phyloP scores from a whole-genome alignment of 179 eudicot species.

The Nepenthes alata region DNA sequence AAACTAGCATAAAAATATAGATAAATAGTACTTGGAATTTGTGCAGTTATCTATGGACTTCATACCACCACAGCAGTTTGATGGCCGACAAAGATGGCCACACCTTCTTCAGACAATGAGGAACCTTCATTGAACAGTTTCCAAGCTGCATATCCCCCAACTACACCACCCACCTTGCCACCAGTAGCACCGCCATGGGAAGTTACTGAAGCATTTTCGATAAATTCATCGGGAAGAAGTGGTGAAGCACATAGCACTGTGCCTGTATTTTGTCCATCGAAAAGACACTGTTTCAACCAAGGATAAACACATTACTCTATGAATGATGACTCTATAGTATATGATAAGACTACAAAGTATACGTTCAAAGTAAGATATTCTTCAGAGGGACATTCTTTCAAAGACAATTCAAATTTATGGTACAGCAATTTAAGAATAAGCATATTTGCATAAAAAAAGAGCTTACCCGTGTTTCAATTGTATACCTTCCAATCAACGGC shows the following conservation, averaged over 20 bases:
- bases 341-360: no score
- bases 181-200: conserved; percentile 41
- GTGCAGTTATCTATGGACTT: conserved; percentile 23
- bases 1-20: conserved; percentile 6
- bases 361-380: no score
- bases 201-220: conserved; percentile 33
- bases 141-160: conserved; percentile 57
- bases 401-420: no score
- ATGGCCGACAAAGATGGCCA: conserved; percentile 78
- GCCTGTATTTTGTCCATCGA: conserved; percentile 72
- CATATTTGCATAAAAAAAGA: background rate
- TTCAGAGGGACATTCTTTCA: no score
- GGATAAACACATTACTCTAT: background rate
- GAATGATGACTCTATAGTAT: background rate
- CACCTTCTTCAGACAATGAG: conserved; percentile 77
- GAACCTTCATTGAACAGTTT: conserved; percentile 48
- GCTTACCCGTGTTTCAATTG: conserved; percentile 47
- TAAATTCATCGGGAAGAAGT: conserved; percentile 49
- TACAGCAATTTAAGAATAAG: background rate
- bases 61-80: conserved; percentile 95
- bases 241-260: conserved; percentile 79
- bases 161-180: conserved; percentile 75
- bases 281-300: conserved; percentile 54
- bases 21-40: conserved; percentile 14
- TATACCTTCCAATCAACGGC: conserved; percentile 51